A percentile compares a stretch with the other conserved stretches of the same genome.
These are phyloP conservation scores for Tolypocladium tundrense DNA, from an alignment of 2,329 filamentous ascomycete species.

Conservation along the genomic window DNA sequence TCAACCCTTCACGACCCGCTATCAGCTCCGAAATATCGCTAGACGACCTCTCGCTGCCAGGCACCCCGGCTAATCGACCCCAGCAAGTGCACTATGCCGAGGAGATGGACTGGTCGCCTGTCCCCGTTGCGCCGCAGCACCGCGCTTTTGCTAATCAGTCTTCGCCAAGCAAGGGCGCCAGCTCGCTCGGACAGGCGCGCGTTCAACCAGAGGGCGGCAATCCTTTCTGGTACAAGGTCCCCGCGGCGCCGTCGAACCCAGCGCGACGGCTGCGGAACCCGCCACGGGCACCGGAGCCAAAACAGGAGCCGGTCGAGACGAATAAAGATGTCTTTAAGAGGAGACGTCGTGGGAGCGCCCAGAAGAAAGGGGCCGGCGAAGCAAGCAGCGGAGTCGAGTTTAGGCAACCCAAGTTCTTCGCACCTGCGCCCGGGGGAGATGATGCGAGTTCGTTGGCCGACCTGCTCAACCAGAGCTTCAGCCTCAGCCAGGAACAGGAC, in stretches of 20 bases:
- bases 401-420: slow-evolving; percentile 52
- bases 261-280: slow-evolving; percentile 54
- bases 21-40: slow-evolving; percentile 5
- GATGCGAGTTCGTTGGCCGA: slow-evolving; percentile 34
- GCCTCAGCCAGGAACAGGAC: slow-evolving; percentile 21
- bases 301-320: slow-evolving; percentile 30
- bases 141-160: slow-evolving; percentile 42
- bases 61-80: slow-evolving; percentile 7
- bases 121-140: slow-evolving; percentile 46
- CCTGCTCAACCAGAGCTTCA: slow-evolving; percentile 33
- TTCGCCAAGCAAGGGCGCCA: slow-evolving; percentile 25
- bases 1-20: background rate
- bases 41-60: slow-evolving; percentile 7
- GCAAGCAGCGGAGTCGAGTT: slow-evolving; percentile 30
- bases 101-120: slow-evolving; percentile 67
- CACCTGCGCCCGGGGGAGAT: slow-evolving; percentile 33
- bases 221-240: slow-evolving; percentile 62
- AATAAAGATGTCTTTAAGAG: slow-evolving; percentile 40
- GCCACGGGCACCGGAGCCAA: slow-evolving; percentile 42
- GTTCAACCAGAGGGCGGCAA: slow-evolving; percentile 28
- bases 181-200: slow-evolving; percentile 35
- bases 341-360: slow-evolving; percentile 7
- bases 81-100: slow-evolving; percentile 32
- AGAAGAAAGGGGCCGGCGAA: slow-evolving; percentile 3
- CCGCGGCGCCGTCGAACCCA: slow-evolving; percentile 57